A percentile compares a stretch with the other conserved stretches of the same genome.
Conservation (phyloP, 192 early-diverging fungal genomes). For the Paraglomus brasilianum region DNA sequence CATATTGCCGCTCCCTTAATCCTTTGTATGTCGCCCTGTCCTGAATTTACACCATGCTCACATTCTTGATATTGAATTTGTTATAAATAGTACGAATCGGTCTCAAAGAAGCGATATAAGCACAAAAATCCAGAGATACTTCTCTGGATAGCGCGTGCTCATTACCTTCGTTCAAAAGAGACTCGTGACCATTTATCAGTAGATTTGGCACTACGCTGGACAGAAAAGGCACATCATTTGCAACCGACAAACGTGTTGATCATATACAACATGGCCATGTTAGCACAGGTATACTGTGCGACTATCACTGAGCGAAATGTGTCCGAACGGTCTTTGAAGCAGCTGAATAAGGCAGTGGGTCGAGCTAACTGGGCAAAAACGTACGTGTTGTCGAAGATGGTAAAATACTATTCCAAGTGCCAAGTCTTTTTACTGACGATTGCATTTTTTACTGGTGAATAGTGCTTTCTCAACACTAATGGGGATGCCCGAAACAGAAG, state of each 20-base stretch:
- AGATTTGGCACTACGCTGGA: slow-evolving; percentile 52
- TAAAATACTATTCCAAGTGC: no score
- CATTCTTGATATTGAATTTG: background rate
- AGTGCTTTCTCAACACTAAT: no score
- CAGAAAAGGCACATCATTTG: slow-evolving; percentile 48
- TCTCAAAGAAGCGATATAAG: slow-evolving; percentile 53
- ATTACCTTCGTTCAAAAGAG: slow-evolving; percentile 60
- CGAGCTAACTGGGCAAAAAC: slow-evolving; percentile 54
- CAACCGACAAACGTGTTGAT: slow-evolving; percentile 56
- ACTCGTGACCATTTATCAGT: slow-evolving; percentile 63
- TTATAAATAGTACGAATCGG: slow-evolving; percentile 65
- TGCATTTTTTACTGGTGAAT: no score
- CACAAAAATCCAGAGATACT: slow-evolving; percentile 51
- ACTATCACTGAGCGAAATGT: slow-evolving; percentile 70
- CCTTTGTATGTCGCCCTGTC: background rate
- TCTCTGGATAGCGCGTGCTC: slow-evolving; percentile 55
- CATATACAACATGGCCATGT: slow-evolving; percentile 72
- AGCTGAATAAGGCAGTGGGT: slow-evolving; percentile 56
- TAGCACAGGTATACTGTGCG: slow-evolving; percentile 81
- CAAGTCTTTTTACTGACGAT: no score
- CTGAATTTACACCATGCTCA: background rate
- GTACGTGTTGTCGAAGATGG: no score
- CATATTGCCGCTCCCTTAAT: background rate
- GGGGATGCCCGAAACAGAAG: no score
- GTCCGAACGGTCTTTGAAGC: slow-evolving; percentile 57